A percentile compares a stretch with the other conserved stretches of the same genome.
phyloP scores from a whole-genome alignment of 805 yeast genomes.

The Nakazawaea anatomiae region DNA sequence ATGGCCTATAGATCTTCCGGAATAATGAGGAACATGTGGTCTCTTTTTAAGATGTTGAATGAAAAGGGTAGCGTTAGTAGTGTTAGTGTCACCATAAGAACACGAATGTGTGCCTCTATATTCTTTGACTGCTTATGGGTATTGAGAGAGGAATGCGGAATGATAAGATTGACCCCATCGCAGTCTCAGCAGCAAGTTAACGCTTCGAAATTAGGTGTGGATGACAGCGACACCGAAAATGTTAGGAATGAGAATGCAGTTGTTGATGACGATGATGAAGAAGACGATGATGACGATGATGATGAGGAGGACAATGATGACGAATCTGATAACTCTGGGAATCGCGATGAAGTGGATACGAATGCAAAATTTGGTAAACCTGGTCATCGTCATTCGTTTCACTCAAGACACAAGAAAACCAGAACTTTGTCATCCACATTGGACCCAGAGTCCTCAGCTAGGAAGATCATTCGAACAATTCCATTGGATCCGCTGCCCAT shows the following conservation, averaged over 20 bases:
- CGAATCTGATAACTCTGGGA: conserved; percentile 25
- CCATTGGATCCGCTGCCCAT: conserved; percentile 85
- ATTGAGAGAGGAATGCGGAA: conserved; percentile 81
- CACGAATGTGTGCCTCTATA: conserved; percentile 88
- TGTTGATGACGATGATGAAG: conserved; percentile 20
- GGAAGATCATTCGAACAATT: conserved; percentile 69
- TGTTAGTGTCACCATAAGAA: conserved; percentile 53
- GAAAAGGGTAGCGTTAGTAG: conserved; percentile 37
- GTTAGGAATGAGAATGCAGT: conserved; percentile 12
- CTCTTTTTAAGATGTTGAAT: conserved; percentile 63
- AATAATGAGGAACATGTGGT: conserved; percentile 93
- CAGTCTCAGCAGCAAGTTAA: neutral
- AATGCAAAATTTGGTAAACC: conserved; percentile 2
- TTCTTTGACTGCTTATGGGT: conserved; percentile 88
- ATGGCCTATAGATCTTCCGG: conserved; percentile 91
- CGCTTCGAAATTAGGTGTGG: conserved; percentile 15
- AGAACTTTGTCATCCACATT: conserved; percentile 49
- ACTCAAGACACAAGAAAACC: conserved; percentile 25
- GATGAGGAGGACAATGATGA: conserved; percentile 27
- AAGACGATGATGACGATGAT: conserved; percentile 24
- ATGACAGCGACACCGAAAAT: conserved; percentile 18
- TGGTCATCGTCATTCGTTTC: conserved; percentile 20
- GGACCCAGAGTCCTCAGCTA: conserved; percentile 66
- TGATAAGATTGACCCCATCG: conserved; percentile 54
- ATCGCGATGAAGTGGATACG: conserved; percentile 16